Base-by-base conservation (phyloP, 192 early-diverging fungal species). In the Entomortierella chlamydospora region DNA sequence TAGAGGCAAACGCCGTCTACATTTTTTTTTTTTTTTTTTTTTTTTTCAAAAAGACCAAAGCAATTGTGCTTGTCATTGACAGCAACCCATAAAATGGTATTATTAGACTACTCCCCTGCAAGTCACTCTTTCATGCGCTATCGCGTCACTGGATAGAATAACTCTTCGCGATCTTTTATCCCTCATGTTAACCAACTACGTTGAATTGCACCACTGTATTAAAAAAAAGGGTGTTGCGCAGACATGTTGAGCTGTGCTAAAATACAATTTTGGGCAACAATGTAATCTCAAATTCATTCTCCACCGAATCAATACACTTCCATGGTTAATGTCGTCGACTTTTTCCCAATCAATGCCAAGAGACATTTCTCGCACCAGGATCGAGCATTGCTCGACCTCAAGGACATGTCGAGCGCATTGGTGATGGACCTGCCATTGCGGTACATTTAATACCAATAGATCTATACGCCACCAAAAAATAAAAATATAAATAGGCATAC, bases 1-100 rank as follows among this genome's bases (percentile, higher is more conserved):
- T 98, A 61, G 91, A 91, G 37, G 69, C 62, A 61, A 56, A 31
- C n/a, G 11, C 28, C 13, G 12, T 33, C 0, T 2, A 1, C 28
- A 20, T 15, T 5, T 63, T 15, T 49, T 51, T 33, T 25, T 7
- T 12, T 57, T 12, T 45, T 23, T 62, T 62, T 56, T 92, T 92
- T 59, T n/a, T 39, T 18, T 12, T 61, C 60, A 49, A 63, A 29
- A 60, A n/a, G n/a, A n/a, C n/a, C n/a, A n/a, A n/a, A n/a, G n/a
- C n/a, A n/a, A n/a, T n/a, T n/a, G n/a, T n/a, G n/a, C n/a, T n/a
- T n/a, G n/a, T n/a, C n/a, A n/a, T n/a, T 13, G 42, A 60, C 39
- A 60, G 34, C 34, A 37, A 37, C 34, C 34, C 34, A n/a, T n/a
- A n/a, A n/a, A n/a, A n/a, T n/a, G n/a, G n/a, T n/a, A n/a, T n/a